Base-by-base conservation (phyloP, 2,329 filamentous ascomycete species). In the Arthrobotrys pseudoclavata region DNA sequence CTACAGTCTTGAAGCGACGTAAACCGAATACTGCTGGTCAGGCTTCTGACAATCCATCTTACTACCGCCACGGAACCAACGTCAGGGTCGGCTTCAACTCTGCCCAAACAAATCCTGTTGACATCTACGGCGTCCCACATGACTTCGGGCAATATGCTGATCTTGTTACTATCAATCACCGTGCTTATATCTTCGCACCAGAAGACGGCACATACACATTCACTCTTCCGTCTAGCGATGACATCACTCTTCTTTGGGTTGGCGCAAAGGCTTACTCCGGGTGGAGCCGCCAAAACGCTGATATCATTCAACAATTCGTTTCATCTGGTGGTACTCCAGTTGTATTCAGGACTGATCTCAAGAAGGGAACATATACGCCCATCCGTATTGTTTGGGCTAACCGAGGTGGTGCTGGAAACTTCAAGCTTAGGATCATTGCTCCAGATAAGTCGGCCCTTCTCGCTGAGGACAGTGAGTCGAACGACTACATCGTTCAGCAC, bases 161-260 rank as follows among this genome's bases (percentile, higher is more conserved):
- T 45, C 31, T 64, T 12, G 15, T 80, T 12, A 52, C 76, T 3
- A 61, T 81, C 68, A 79, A 80, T 57, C 77, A 82, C 61, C 77
- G 78, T 52, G 74, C 61, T 40, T 79, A 80, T 77, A 15, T 80
- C 50, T 79, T 72, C 62, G 79, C 79, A 1, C 42, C 67, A 13
- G 40, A 76, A 37, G 78, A 80, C 10, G 80, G 81, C 18, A 76
- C 72, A 55, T 82, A 82, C 61, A 80, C 74, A 12, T 80, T 82
- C 76, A 79, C 60, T 22, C 40, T 81, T 7, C 74, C 70, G 1
- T 55, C 66, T 10, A 69, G 77, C n/a, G 81, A 82, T 26, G 81
- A 82, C 29, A 79, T 81, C 22, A 76, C 79, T 1, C 57, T 82
- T 1, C 45, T 82, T 18, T 82, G 81, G 81, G 24, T 82, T 9